Conservation (phyloP, 352 stramenopile genomes). For the Saprolegnia diclina region DNA sequence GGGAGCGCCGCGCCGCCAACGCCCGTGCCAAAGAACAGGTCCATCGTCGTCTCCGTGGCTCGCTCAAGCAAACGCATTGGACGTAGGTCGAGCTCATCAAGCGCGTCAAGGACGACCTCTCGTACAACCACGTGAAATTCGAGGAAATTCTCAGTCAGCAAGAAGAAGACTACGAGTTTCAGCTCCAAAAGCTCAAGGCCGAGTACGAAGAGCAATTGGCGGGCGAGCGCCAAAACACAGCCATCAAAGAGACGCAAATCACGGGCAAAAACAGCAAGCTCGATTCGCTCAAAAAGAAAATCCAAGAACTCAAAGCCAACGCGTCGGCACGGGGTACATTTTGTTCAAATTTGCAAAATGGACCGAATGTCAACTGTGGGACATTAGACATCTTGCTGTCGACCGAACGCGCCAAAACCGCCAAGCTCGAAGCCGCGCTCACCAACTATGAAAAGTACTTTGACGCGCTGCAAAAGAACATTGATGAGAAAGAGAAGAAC, state of each 20-base stretch:
- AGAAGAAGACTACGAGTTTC: constrained; percentile 75
- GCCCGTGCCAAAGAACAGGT: constrained; percentile 61
- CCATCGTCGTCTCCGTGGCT: neutral
- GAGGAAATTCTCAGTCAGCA: constrained; percentile 78
- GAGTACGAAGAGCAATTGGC: constrained; percentile 66
- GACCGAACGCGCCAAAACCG: constrained; percentile 61
- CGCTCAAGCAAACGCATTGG: neutral
- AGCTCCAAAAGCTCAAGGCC: constrained; percentile 46
- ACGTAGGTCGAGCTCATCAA: constrained; percentile 75
- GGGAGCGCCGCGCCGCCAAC: constrained; percentile 58
- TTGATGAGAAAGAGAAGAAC: constrained; percentile 65
- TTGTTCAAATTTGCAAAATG: constrained; percentile 41
- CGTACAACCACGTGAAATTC: constrained; percentile 82
- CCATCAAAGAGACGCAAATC: constrained; percentile 71
- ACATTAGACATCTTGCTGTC: constrained; percentile 55
- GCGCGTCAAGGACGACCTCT: constrained; percentile 74
- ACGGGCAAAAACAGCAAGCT: constrained; percentile 76
- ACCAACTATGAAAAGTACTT: constrained; percentile 71
- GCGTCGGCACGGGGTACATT: constrained; percentile 19
- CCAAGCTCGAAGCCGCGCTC: constrained; percentile 55
- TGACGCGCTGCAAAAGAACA: constrained; percentile 53
- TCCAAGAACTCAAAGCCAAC: constrained; percentile 69
- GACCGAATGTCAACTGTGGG: constrained; percentile 24
- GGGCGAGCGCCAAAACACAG: constrained; percentile 66
- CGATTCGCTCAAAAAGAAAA: constrained; percentile 77